Evolutionary conservation across 805 yeast genomes (phyloP).

Genomic region (Candida quercuum): DNA sequence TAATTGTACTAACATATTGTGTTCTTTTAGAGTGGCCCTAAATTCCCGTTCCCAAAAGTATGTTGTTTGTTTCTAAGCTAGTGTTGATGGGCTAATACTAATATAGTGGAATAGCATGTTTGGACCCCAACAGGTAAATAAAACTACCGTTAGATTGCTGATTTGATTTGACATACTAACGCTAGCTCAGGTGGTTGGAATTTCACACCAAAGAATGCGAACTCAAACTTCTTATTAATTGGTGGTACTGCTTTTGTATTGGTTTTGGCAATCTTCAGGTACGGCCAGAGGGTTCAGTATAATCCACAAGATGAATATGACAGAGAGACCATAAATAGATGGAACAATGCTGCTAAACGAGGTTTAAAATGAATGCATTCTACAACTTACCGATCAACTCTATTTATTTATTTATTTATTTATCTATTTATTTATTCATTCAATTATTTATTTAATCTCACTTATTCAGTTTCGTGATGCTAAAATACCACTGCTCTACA

Average conservation of each 20-base stretch:
- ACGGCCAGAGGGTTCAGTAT: constrained; percentile 12
- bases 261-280: constrained; percentile 14
- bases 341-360: constrained; percentile 21
- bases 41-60: neutral
- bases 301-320: constrained; percentile 16
- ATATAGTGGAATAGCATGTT: constrained; percentile 11
- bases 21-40: constrained; percentile 1
- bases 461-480: neutral
- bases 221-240: constrained; percentile 14
- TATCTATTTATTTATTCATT: constrained; percentile 1
- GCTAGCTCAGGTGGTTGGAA: constrained; percentile 21
- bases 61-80: neutral
- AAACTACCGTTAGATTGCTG: neutral
- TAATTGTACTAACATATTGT: no score
- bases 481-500: neutral
- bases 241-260: constrained; percentile 10
- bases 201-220: constrained; percentile 21
- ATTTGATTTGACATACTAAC: no score
- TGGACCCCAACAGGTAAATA: constrained; percentile 25
- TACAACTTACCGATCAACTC: constrained; percentile 4
- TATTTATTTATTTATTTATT: constrained; percentile 5
- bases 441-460: constrained; percentile 1
- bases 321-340: constrained; percentile 14
- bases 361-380: constrained; percentile 5
- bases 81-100: neutral